These are phyloP conservation scores for Fusarium napiforme DNA, from an alignment of 2,329 filamentous ascomycete genomes.

Conservation along the genomic window DNA sequence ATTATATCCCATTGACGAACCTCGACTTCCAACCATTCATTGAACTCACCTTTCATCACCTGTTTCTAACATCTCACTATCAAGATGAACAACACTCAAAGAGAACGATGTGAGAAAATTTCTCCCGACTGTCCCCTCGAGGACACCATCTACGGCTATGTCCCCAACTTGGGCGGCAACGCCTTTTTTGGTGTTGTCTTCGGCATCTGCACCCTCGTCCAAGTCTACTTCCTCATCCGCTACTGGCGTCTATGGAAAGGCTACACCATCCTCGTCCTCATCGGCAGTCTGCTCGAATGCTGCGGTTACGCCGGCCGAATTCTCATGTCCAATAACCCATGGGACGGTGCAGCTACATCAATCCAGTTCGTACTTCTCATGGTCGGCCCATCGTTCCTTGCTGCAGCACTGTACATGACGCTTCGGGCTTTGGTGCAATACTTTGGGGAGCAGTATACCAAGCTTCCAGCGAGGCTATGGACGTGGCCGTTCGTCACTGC, in stretches of 20 bases:
- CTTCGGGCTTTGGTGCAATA: neutral
- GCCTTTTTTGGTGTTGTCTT: neutral
- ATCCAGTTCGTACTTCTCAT: neutral
- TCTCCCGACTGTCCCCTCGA: neutral
- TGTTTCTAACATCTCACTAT: rapidly evolving
- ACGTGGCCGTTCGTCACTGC: neutral
- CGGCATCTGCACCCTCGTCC: neutral
- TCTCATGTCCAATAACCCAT: neutral
- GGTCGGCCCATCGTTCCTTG: neutral
- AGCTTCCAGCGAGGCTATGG: neutral
- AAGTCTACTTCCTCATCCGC: neutral
- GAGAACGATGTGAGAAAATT: neutral
- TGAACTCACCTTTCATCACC: rapidly evolving
- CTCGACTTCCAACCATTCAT: neutral
- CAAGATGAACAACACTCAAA: neutral
- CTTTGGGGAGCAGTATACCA: neutral
- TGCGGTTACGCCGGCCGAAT: neutral
- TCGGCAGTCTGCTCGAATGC: neutral
- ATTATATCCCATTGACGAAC: neutral
- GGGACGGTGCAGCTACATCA: neutral
- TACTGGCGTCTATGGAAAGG: neutral
- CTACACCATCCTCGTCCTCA: neutral
- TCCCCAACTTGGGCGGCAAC: neutral
- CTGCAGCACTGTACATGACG: neutral
- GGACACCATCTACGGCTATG: neutral